phyloP scores from a whole-genome alignment of 129 eudicot genomes.

The Flaveria robusta region DNA sequence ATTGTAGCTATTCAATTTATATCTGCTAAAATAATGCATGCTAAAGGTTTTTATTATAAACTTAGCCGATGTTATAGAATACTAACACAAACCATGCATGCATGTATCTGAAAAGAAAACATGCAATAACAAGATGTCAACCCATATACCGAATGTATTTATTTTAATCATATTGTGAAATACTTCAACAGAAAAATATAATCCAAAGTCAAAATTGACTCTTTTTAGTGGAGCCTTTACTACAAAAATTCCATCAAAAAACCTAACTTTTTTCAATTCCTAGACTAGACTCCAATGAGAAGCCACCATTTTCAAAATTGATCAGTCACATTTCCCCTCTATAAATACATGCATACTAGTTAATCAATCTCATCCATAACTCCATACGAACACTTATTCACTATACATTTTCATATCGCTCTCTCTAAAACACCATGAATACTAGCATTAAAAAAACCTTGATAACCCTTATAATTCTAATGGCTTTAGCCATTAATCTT shows the following conservation, averaged over 20 bases:
- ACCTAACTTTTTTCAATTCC: constrained; percentile 28
- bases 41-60: too few species aligned
- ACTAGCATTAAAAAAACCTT: constrained; percentile 19
- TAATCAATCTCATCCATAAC: background rate
- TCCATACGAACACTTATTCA: background rate
- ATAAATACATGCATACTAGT: background rate
- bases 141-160: background rate
- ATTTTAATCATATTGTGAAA: background rate
- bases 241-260: constrained; percentile 36
- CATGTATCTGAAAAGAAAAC: too few species aligned
- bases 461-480: constrained; percentile 27
- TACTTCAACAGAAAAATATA: constrained; percentile 8
- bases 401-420: background rate
- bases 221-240: constrained; percentile 33
- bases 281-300: constrained; percentile 26
- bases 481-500: constrained; percentile 39
- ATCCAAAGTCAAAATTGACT: constrained; percentile 29
- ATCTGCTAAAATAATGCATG: too few species aligned
- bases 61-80: too few species aligned
- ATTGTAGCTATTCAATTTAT: background rate
- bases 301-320: constrained; percentile 6
- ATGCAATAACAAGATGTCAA: background rate
- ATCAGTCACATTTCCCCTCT: constrained; percentile 6
- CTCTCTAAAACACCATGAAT: constrained; percentile 22
- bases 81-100: too few species aligned